A percentile compares a stretch with the other conserved stretches of the same genome.
Evolutionary conservation across 1,139 yeast species (phyloP).

Genomic region (Debaryomyces robertsiae): DNA sequence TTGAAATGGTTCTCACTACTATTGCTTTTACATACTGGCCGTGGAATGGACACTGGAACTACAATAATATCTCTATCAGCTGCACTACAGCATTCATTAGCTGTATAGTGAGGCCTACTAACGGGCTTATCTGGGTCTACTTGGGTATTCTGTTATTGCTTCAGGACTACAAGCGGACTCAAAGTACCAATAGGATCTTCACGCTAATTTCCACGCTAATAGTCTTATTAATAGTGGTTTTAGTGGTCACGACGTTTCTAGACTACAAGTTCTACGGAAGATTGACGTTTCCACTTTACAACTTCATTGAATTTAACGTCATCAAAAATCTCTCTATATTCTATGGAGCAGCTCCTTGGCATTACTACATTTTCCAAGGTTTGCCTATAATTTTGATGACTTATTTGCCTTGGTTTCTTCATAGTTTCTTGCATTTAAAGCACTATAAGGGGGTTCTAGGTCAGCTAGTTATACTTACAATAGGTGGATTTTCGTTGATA

Average conservation of each 20-base stretch:
- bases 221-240: slow-evolving; percentile 22
- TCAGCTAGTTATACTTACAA: slow-evolving; percentile 39
- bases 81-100: slow-evolving; percentile 53
- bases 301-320: slow-evolving; percentile 77
- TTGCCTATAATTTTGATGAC: slow-evolving; percentile 73
- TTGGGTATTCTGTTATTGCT: slow-evolving; percentile 44
- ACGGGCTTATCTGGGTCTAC: slow-evolving; percentile 70
- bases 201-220: slow-evolving; percentile 18
- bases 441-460: slow-evolving; percentile 21
- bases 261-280: slow-evolving; percentile 66
- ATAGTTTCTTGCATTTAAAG: slow-evolving; percentile 17
- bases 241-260: slow-evolving; percentile 39
- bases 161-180: slow-evolving; percentile 5
- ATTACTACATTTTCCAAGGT: slow-evolving; percentile 82
- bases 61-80: slow-evolving; percentile 22
- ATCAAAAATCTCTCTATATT: slow-evolving; percentile 72
- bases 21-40: slow-evolving; percentile 79
- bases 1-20: slow-evolving; percentile 74
- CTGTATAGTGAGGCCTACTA: slow-evolving; percentile 82
- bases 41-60: slow-evolving; percentile 39
- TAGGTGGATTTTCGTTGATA: slow-evolving; percentile 61
- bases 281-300: slow-evolving; percentile 62
- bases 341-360: slow-evolving; percentile 86
- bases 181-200: background rate
- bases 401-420: slow-evolving; percentile 57